Percentiles rank a stretch among this genome's conserved stretches.
These are phyloP conservation scores for Aspergillus funiculosus DNA, from an alignment of 495 filamentous ascomycete genomes.

Conservation along the genomic window DNA sequence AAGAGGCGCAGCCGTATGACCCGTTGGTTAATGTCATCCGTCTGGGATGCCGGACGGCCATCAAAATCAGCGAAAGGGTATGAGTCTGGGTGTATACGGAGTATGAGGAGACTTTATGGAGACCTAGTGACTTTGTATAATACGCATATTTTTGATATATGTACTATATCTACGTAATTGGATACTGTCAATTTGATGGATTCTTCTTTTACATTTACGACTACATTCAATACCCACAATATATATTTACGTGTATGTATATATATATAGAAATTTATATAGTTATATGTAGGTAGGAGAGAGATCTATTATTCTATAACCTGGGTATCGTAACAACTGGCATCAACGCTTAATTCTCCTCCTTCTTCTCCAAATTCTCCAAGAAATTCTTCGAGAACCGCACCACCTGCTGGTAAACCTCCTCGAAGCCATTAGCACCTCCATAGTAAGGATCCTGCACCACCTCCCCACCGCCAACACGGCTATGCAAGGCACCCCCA, in stretches of 20 bases:
- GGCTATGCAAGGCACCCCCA: conserved; percentile 67
- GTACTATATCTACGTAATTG: conserved; percentile 14
- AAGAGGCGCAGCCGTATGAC: conserved; percentile 82
- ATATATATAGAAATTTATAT: not conserved
- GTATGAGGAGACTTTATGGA: not conserved
- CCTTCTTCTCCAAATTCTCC: conserved; percentile 35
- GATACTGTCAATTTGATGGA: too few species aligned
- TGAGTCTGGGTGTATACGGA: too few species aligned
- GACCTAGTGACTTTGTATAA: not conserved
- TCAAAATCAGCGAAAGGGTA: conserved; percentile 85
- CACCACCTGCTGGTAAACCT: conserved; percentile 75
- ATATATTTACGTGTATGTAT: not conserved
- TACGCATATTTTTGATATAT: not conserved
- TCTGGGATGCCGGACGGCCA: conserved; percentile 80
- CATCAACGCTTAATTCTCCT: conserved; percentile 9
- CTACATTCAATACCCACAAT: too few species aligned
- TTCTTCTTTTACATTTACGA: not conserved
- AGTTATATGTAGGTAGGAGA: too few species aligned
- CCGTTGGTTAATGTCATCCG: conserved; percentile 83
- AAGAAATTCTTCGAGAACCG: conserved; percentile 77
- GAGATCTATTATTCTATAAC: too few species aligned
- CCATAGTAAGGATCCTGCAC: conserved; percentile 95
- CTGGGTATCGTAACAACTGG: conserved; percentile 15
- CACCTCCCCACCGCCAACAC: conserved; percentile 61
- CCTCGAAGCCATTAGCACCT: conserved; percentile 72